Evolutionary conservation across 768 basidiomycete species (phyloP).

Genomic region (Terana coerulea): DNA sequence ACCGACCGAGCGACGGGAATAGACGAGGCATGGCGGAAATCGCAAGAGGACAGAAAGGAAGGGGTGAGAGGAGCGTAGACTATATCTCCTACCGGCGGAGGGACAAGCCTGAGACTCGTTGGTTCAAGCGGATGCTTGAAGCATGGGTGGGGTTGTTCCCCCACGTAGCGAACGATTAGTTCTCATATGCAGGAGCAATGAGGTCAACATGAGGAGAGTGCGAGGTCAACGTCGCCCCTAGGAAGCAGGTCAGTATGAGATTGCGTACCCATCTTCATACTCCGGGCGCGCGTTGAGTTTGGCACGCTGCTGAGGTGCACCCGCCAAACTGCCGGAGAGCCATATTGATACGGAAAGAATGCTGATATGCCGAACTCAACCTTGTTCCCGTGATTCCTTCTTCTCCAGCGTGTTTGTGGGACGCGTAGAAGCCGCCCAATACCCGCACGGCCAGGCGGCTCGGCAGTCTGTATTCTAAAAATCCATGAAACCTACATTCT

Average conservation of each 20-base stretch:
- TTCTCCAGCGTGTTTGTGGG: not conserved
- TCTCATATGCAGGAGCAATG: constrained; percentile 13
- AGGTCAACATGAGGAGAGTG: constrained; percentile 13
- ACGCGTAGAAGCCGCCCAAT: too few species aligned
- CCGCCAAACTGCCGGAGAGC: not conserved
- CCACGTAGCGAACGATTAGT: not conserved
- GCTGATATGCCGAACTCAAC: not conserved
- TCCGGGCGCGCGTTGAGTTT: not conserved
- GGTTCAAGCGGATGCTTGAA: constrained; percentile 7
- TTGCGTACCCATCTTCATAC: not conserved
- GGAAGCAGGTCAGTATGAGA: not conserved
- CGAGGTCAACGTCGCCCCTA: constrained; percentile 5
- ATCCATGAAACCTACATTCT: too few species aligned
- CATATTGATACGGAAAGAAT: not conserved
- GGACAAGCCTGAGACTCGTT: not conserved
- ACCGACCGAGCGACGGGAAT: constrained; percentile 22
- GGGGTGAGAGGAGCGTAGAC: not conserved
- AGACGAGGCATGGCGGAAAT: constrained; percentile 22
- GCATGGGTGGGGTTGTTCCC: not conserved
- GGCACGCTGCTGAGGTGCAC: not conserved
- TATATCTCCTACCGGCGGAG: constrained; percentile 6
- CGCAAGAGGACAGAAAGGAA: not conserved
- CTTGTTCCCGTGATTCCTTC: not conserved
- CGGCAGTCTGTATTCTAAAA: too few species aligned
- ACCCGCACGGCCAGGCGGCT: too few species aligned